phyloP scores from a whole-genome alignment of 768 basidiomycete species.

The Strobilomyces confusus region DNA sequence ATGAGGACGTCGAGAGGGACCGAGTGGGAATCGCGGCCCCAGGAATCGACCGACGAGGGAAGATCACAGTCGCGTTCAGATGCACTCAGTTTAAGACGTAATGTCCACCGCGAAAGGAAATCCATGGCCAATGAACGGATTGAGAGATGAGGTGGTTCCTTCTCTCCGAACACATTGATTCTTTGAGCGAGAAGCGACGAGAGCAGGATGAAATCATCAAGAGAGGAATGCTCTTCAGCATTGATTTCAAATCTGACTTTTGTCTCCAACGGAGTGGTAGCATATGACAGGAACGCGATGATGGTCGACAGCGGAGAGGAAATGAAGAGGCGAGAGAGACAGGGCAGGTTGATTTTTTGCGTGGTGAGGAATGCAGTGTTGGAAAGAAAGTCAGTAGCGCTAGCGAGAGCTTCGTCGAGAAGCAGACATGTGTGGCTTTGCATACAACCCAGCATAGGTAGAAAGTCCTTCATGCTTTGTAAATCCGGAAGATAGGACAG shows the following conservation, averaged over 20 bases:
- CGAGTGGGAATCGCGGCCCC: background rate
- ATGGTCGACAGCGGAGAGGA: background rate
- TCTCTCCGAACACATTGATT: background rate
- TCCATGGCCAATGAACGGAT: background rate
- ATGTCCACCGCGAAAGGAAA: too few relatives aligned
- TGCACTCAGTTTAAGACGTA: too few relatives aligned
- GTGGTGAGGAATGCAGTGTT: too few relatives aligned
- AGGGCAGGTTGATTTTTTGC: background rate
- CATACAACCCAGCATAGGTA: slow-evolving; percentile 33
- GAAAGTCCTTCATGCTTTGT: slow-evolving; percentile 29
- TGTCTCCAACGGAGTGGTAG: background rate
- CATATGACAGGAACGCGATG: background rate
- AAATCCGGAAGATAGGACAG: slow-evolving; percentile 22
- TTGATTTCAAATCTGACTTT: background rate
- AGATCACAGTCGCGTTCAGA: background rate
- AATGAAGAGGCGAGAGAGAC: background rate
- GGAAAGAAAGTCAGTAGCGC: too few relatives aligned
- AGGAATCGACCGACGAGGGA: too few relatives aligned
- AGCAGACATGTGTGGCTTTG: slow-evolving; percentile 31
- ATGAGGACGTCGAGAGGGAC: background rate
- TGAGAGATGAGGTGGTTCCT: background rate
- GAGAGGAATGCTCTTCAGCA: too few relatives aligned
- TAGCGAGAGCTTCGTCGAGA: slow-evolving; percentile 31
- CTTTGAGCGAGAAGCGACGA: background rate
- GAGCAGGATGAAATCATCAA: background rate